Evolutionary conservation across 768 basidiomycete species (phyloP), one percentile per base, ranked within the genome.

Genomic region (Kwoniella dejecticola): DNA sequence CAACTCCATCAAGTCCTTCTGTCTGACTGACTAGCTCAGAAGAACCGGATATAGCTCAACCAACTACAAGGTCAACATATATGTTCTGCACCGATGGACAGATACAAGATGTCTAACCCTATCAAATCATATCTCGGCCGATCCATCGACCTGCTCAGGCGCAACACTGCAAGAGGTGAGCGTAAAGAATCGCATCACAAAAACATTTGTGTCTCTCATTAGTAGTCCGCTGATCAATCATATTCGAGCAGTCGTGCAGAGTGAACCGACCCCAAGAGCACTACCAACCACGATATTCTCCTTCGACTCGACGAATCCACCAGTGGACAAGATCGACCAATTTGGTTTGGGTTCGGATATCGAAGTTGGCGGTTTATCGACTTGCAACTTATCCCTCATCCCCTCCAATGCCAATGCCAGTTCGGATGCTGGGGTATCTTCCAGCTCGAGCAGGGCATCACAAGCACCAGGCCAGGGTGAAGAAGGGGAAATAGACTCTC

Each of bases 311-410:
- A 49, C 63, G 12, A 41, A 58, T 2, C 68, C 61, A 4, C 68
- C 67, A 10, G 42, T 62, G n/a, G 57, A 55, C 11, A 55, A 88
- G 63, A 71, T 90, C 48, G 65, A 82, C 3, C 81, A 84, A n/a
- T 87, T 87, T 63, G 89, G 87, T 0, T 85, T 84, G 0, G 94
- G 94, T 2, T 90, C 88, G 66, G 95, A 98, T 77, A 82, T 83
- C 0, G 95, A 98, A 79, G 88, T 94, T 44, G 93, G 94, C 5
- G 90, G 92, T 15, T 55, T 70, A 45, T 75, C 69, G 0, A 74
- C 72, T 4, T 67, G 63, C 41, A 27, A 58, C 11, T 62, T 76
- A 26, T 67, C 74, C 24, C 59, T 66, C 15, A 62, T 71, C 42
- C 47, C 66, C 31, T 17, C 52, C 17, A 4, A 33, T 1, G 15